Evolutionary conservation across 2,329 filamentous ascomycete genomes (phyloP).

Genomic region (Aspergillus oerlinghausenensis): DNA sequence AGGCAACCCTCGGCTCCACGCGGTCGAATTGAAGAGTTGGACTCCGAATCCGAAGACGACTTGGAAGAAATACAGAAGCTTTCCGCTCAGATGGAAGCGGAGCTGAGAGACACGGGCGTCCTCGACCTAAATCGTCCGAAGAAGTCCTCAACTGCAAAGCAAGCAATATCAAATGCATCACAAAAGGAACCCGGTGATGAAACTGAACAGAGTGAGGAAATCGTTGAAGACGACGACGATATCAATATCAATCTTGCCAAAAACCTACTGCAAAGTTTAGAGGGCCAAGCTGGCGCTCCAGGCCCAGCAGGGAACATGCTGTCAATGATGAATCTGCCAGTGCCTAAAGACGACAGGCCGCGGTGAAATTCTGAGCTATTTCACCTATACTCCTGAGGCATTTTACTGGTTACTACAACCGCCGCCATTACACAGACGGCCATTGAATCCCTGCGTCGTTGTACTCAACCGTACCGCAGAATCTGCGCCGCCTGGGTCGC

Average conservation of each 20-base stretch:
- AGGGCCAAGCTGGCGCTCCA: conserved; percentile 77
- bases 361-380: conserved; percentile 3
- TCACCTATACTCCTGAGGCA: not conserved
- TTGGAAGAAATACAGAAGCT: conserved; percentile 52
- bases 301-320: conserved; percentile 87
- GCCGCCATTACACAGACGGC: not conserved
- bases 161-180: conserved; percentile 23
- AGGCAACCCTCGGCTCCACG: conserved; percentile 16
- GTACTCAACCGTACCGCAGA: not conserved
- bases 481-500: not conserved
- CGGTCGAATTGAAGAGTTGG: conserved; percentile 44
- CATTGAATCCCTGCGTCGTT: not conserved
- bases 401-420: not conserved
- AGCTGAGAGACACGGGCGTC: conserved; percentile 44
- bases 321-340: conserved; percentile 73
- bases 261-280: conserved; percentile 89
- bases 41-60: conserved; percentile 51
- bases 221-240: conserved; percentile 59
- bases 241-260: conserved; percentile 84
- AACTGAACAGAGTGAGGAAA: conserved; percentile 18
- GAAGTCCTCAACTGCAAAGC: conserved; percentile 13
- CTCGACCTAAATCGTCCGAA: conserved; percentile 34
- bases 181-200: conserved; percentile 16
- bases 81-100: conserved; percentile 44
- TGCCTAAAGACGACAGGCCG: conserved; percentile 68